Conservation (phyloP, 495 filamentous ascomycete genomes). For the Chaetomium tenue region DNA sequence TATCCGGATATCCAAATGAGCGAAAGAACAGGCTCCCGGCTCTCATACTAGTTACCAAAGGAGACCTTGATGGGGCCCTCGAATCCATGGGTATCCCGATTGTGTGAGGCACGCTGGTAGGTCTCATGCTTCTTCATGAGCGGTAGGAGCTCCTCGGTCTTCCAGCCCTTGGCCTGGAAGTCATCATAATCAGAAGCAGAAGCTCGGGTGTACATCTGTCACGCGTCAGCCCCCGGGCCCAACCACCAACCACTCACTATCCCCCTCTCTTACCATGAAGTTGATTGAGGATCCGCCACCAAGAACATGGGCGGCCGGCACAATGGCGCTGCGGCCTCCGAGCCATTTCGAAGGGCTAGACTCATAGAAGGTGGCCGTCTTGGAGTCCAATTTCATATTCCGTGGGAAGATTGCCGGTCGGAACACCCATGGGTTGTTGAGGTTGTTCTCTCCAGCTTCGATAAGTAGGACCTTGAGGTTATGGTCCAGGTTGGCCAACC, state of each 20-base stretch:
- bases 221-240: background rate
- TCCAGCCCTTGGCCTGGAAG: constrained; percentile 79
- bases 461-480: constrained; percentile 78
- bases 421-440: constrained; percentile 83
- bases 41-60: constrained; percentile 64
- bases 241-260: background rate
- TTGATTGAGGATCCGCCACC: constrained; percentile 81
- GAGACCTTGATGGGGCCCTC: constrained; percentile 84
- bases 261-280: constrained; percentile 59
- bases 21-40: background rate
- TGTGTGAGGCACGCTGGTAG: constrained; percentile 74
- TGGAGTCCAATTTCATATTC: constrained; percentile 61
- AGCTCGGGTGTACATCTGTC: constrained; percentile 80
- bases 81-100: constrained; percentile 72
- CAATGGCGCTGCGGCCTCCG: constrained; percentile 67
- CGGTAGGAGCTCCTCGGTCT: constrained; percentile 71
- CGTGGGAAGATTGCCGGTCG: constrained; percentile 74
- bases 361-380: constrained; percentile 83
- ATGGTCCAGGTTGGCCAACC: constrained; percentile 75
- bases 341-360: constrained; percentile 72
- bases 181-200: constrained; percentile 81
- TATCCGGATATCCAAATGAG: background rate
- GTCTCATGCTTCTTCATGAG: constrained; percentile 85
- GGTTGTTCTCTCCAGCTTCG: constrained; percentile 74
- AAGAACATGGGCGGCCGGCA: constrained; percentile 75